These are phyloP conservation scores for Komagataella phaffii DNA, from an alignment of 805 yeast species.

Conservation along the genomic window DNA sequence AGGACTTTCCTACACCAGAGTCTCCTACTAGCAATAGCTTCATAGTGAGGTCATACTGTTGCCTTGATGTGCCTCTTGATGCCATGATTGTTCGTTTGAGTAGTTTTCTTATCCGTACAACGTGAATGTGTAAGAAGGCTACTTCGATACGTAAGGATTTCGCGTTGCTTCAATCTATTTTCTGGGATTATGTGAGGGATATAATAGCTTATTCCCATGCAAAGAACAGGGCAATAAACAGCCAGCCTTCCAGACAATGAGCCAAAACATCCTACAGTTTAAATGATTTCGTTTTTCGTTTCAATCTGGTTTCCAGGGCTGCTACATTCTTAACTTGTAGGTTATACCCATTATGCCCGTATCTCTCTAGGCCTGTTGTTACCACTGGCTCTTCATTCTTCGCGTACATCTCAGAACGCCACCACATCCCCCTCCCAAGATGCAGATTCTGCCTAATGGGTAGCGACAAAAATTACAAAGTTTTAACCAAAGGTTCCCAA, in stretches of 20 bases:
- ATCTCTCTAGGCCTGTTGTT: background rate
- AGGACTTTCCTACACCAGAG: constrained; percentile 81
- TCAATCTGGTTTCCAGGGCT: background rate
- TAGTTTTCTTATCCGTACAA: background rate
- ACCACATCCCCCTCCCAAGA: background rate
- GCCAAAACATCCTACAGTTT: background rate
- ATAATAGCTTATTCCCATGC: background rate
- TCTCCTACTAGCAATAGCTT: constrained; percentile 90
- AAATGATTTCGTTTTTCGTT: background rate
- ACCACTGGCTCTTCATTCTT: background rate
- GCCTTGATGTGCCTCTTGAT: constrained; percentile 51
- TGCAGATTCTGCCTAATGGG: background rate
- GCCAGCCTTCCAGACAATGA: background rate
- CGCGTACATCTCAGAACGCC: background rate
- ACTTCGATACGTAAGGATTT: background rate
- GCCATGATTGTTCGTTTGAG: constrained; percentile 23
- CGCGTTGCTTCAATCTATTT: background rate
- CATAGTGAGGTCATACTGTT: constrained; percentile 74
- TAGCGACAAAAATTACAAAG: background rate
- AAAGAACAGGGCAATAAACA: too few relatives aligned
- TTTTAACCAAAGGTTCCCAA: background rate
- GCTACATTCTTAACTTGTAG: background rate
- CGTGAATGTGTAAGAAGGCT: background rate
- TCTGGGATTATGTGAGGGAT: background rate
- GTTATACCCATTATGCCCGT: background rate